Base-by-base conservation (phyloP, 208 protist species). In the Crithidia expoeki region DNA sequence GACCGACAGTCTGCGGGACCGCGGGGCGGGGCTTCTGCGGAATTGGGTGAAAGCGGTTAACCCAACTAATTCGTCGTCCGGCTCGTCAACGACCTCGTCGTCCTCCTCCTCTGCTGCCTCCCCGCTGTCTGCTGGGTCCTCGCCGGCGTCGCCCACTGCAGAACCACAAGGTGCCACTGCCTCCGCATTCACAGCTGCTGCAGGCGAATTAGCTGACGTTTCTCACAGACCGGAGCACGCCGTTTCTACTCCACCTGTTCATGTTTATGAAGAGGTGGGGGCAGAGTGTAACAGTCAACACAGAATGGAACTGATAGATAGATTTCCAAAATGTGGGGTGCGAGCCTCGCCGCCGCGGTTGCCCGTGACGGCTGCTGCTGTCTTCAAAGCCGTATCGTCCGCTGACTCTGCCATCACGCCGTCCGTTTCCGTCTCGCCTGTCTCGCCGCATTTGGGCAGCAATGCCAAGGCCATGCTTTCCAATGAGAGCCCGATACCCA, bases 11-110 rank as follows among this genome's bases (percentile, higher is more conserved):
- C 4, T 56, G 27, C 62, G 63, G 2, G 72, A 65, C 2, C 32
- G 57, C 32, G 62, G 63, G 9, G 57, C 33, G n/a, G 72, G 51
- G 10, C 47, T 65, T 14, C 6, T 70, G 23, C 72, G 63, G 2
- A 61, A 61, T 10, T 76, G 72, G 62, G 72, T 76, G 19, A 69
- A 60, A 33, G 34, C 55, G 23, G 7, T 56, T 12, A 44, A 27
- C 16, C 16, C n/a, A 12, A 23, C 55, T 12, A 34, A 36, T 9
- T 44, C 60, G 0, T 28, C 68, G 1, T 42, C 33, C 2, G 21
- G 33, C 10, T n/a, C 46, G 4, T 28, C 38, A 33, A 49, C 27
- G 6, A 5, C 61, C 14, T 16, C 51, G 2, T 30, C 69, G 33
- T 55, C 60, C 0, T 55, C 46, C 30, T 28, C 59, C 21, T 53